Percentiles rank a stretch among this genome's conserved stretches.
phyloP scores from a whole-genome alignment of 2,329 filamentous ascomycete species.

The Ascochyta koolunga region DNA sequence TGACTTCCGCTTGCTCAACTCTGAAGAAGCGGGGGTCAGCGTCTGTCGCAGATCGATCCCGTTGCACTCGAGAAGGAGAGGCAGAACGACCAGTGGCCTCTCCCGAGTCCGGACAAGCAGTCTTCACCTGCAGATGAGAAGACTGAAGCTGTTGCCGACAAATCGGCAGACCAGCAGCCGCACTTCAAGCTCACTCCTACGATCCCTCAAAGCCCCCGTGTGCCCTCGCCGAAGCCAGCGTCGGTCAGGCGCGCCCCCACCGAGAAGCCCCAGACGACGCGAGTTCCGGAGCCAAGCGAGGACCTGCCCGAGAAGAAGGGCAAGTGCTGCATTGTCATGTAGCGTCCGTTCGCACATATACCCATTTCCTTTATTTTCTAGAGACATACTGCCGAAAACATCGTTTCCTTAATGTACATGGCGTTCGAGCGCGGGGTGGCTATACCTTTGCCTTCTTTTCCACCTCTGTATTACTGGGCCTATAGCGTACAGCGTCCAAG shows the following conservation, averaged over 20 bases:
- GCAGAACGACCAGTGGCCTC: constrained; percentile 43
- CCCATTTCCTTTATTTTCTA: constrained; percentile 28
- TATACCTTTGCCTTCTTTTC: constrained; percentile 17
- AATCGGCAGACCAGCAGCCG: constrained; percentile 49
- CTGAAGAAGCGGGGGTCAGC: constrained; percentile 57
- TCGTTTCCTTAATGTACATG: constrained; percentile 35
- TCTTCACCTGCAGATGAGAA: constrained; percentile 31
- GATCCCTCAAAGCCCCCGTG: constrained; percentile 44
- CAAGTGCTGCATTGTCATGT: constrained; percentile 79
- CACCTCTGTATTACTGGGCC: constrained; percentile 27
- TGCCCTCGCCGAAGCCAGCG: constrained; percentile 34
- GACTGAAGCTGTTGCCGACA: constrained; percentile 28
- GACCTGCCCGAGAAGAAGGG: constrained; percentile 66
- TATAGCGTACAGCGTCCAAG: constrained; percentile 43
- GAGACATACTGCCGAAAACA: constrained; percentile 28
- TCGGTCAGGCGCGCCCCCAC: constrained; percentile 32
- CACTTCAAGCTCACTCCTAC: constrained; percentile 57
- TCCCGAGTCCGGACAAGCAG: constrained; percentile 40
- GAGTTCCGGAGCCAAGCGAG: constrained; percentile 61
- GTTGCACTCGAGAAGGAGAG: constrained; percentile 38
- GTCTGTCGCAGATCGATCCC: constrained; percentile 40
- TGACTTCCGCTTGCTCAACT: constrained; percentile 81
- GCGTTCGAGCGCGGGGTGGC: constrained; percentile 25
- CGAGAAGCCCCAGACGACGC: constrained; percentile 51
- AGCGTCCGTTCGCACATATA: constrained; percentile 41